Percentiles rank a stretch among this genome's conserved stretches.
phyloP scores from a whole-genome alignment of 768 basidiomycete species.

The Leucosporidium yakuticum region DNA sequence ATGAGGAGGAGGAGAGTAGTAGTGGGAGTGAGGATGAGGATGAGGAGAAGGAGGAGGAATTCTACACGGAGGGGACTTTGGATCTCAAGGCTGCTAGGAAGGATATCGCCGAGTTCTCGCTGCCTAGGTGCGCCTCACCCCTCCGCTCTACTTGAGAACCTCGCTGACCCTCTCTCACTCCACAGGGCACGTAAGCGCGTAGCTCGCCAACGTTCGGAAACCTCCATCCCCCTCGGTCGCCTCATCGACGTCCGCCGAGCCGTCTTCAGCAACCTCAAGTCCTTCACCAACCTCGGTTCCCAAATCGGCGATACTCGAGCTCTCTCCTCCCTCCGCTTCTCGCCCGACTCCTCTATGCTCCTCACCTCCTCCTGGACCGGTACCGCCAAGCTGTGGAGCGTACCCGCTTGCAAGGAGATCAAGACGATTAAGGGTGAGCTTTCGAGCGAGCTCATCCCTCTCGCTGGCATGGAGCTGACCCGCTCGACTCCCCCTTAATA shows the following conservation, averaged over 20 bases:
- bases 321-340: constrained; percentile 85
- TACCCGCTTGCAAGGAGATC: constrained; percentile 78
- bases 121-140: constrained; percentile 67
- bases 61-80: constrained; percentile 85
- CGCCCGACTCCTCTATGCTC: constrained; percentile 79
- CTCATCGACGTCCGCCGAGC: constrained; percentile 90
- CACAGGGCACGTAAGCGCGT: constrained; percentile 91
- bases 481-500: constrained; percentile 40
- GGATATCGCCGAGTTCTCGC: constrained; percentile 83
- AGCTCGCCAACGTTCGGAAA: constrained; percentile 86
- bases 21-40: constrained; percentile 14
- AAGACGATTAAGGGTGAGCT: constrained; percentile 62
- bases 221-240: constrained; percentile 73
- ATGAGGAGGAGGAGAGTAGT: constrained; percentile 12
- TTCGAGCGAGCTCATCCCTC: no score
- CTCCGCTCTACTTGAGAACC: constrained; percentile 49
- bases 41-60: constrained; percentile 71
- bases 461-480: neutral
- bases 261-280: constrained; percentile 84
- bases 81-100: constrained; percentile 79
- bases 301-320: constrained; percentile 97
- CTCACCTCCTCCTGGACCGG: constrained; percentile 97
- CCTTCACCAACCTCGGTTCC: constrained; percentile 85
- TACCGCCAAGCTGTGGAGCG: constrained; percentile 87
- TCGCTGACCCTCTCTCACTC: constrained; percentile 48